A percentile compares a stretch with the other conserved stretches of the same genome.
Evolutionary conservation across 768 basidiomycete species (phyloP).

Genomic region (Leccinellum albellum): DNA sequence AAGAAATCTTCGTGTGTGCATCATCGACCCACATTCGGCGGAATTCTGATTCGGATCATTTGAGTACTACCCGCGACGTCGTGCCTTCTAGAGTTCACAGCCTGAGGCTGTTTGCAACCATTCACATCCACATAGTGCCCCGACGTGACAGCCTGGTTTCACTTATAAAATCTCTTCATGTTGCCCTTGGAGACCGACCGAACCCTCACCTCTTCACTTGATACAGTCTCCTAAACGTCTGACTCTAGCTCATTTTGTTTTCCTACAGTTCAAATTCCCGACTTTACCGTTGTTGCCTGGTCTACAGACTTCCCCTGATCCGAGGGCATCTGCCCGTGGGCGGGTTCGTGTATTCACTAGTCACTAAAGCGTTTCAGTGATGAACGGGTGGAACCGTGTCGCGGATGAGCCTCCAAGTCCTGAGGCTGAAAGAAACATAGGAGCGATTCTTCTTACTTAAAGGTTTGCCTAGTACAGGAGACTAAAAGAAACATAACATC

Average conservation of each 20-base stretch:
- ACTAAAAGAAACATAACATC: neutral
- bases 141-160: neutral
- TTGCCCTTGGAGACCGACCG: neutral
- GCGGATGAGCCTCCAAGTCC: neutral
- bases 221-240: neutral
- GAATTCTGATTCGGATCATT: too few relatives aligned
- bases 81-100: too few relatives aligned
- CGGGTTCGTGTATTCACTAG: neutral
- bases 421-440: neutral
- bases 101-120: too few relatives aligned
- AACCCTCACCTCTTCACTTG: neutral
- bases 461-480: too few relatives aligned
- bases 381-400: too few relatives aligned
- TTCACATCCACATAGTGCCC: slow-evolving; percentile 16
- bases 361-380: neutral
- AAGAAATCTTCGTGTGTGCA: too few relatives aligned
- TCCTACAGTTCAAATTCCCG: neutral
- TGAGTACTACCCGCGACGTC: too few relatives aligned
- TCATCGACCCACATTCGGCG: too few relatives aligned
- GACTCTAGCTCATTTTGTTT: neutral
- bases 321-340: neutral
- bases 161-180: slow-evolving; percentile 13
- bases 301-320: neutral
- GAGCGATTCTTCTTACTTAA: too few relatives aligned
- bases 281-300: neutral